Base-by-base conservation (phyloP, 179 eudicot genomes). In the Nepenthes alata region DNA sequence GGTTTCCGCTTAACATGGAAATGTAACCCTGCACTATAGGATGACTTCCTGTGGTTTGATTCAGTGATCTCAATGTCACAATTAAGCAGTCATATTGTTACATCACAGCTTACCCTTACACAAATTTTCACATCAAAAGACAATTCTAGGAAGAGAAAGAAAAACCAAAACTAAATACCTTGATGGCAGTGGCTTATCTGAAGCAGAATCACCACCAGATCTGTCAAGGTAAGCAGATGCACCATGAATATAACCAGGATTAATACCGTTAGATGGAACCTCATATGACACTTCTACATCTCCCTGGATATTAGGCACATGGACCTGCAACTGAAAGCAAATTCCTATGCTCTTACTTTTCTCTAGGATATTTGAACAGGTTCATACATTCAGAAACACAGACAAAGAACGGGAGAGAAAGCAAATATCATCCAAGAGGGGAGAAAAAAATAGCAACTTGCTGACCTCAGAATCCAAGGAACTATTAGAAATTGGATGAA, bases 381-480 rank as follows among this genome's bases (percentile, higher is more conserved):
- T 41, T 41, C 45, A 41, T 7, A 41, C 45, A 41, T 41, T 4
- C 45, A 41, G 8, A 41, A 7, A 41, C 8, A 41, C 45, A 41
- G 45, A 7, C 6, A 4, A 41, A 7, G 45, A 7, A 7, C 2
- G 45, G 45, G 45, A 7, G 45, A 7, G 45, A 7, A 41, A 41
- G 25, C 25, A 25, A 25, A 25, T 25, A 25, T 25, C 25, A 25
- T 25, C 25, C 25, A 25, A 25, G 25, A 25, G 45, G 45, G 45
- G 45, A 41, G 6, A 41, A 7, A 41, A 7, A 41, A 41, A 35
- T 34, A 53, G 16, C 15, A n/a, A 25, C 39, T 45, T 45, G 36
- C 70, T 60, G 51, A 77, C 95, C 89, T 80, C 85, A 53, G 53
- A 58, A 41, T 76, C 75, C 6, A 60, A 45, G 53, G 71, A 72